These are phyloP conservation scores for Fraxinus nigra DNA, from an alignment of 305 asterid species.

Conservation along the genomic window DNA sequence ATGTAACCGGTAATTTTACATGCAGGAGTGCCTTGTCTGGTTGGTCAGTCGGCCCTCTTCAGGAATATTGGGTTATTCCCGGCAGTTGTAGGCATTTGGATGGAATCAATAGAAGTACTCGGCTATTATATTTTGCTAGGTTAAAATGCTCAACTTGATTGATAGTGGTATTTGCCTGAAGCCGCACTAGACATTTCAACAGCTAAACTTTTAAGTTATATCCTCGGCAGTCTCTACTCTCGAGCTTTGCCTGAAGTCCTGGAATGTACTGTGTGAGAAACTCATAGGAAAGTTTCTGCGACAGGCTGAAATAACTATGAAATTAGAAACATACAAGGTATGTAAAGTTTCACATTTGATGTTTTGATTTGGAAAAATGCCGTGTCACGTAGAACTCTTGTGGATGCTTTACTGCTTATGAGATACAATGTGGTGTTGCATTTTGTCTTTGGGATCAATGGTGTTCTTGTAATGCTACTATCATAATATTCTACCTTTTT, in stretches of 20 bases:
- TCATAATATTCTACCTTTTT: background rate
- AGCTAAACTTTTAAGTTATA: slow-evolving; percentile 9
- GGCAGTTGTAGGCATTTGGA: background rate
- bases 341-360: slow-evolving; percentile 2
- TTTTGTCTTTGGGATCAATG: background rate
- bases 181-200: slow-evolving; percentile 37
- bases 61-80: background rate
- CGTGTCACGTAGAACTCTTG: background rate
- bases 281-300: slow-evolving; percentile 14
- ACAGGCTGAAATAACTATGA: slow-evolving; percentile 36
- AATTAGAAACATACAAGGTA: slow-evolving; percentile 27
- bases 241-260: slow-evolving; percentile 23
- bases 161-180: slow-evolving; percentile 34
- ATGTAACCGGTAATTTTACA: slow-evolving; percentile 20
- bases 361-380: background rate
- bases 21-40: slow-evolving; percentile 40
- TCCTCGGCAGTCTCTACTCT: slow-evolving; percentile 7
- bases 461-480: background rate
- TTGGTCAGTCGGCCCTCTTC: slow-evolving; percentile 18
- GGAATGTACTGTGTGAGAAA: slow-evolving; percentile 13
- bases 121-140: background rate
- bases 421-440: background rate
- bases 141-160: slow-evolving; percentile 32
- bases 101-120: background rate
- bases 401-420: background rate